Evolutionary conservation across 2,329 filamentous ascomycete genomes (phyloP).

Genomic region (Phaeosphaeriaceae sp.): DNA sequence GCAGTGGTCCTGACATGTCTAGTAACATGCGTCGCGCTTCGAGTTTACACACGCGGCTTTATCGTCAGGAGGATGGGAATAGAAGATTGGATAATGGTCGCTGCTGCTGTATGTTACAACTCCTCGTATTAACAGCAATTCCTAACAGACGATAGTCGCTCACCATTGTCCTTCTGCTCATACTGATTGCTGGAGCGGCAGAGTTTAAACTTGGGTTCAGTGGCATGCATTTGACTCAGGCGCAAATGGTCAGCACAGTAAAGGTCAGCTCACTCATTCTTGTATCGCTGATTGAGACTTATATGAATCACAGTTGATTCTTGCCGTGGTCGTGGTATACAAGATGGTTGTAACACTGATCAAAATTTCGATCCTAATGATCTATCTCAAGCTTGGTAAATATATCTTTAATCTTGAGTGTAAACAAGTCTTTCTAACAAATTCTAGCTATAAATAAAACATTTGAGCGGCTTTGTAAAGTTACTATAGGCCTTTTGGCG

Average conservation of each 20-base stretch:
- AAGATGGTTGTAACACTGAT: conserved; percentile 32
- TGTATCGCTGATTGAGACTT: neutral
- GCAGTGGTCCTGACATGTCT: neutral
- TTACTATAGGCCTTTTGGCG: conserved; percentile 28
- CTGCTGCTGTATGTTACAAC: conserved; percentile 22
- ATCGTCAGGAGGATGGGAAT: conserved; percentile 33
- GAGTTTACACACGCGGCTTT: conserved; percentile 31
- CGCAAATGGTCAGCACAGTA: conserved; percentile 17
- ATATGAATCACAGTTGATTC: conserved; percentile 15
- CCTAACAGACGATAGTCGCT: conserved; percentile 16
- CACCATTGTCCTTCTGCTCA: conserved; percentile 18
- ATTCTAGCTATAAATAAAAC: conserved; percentile 24
- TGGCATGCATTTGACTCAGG: conserved; percentile 15
- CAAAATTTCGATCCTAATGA: conserved; percentile 41
- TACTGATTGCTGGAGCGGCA: conserved; percentile 16
- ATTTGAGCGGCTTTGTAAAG: conserved; percentile 31
- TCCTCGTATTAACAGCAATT: neutral
- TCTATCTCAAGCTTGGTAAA: conserved; percentile 42
- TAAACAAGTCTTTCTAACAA: neutral
- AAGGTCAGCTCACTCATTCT: conserved; percentile 16
- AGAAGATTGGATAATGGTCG: conserved; percentile 38
- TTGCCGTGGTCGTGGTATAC: conserved; percentile 28
- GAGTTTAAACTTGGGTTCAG: conserved; percentile 27
- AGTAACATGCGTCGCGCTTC: conserved; percentile 27
- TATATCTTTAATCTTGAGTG: neutral